Evolutionary conservation across 768 basidiomycete genomes (phyloP), one percentile per base, ranked within the genome.

Genomic region (Vararia minispora): DNA sequence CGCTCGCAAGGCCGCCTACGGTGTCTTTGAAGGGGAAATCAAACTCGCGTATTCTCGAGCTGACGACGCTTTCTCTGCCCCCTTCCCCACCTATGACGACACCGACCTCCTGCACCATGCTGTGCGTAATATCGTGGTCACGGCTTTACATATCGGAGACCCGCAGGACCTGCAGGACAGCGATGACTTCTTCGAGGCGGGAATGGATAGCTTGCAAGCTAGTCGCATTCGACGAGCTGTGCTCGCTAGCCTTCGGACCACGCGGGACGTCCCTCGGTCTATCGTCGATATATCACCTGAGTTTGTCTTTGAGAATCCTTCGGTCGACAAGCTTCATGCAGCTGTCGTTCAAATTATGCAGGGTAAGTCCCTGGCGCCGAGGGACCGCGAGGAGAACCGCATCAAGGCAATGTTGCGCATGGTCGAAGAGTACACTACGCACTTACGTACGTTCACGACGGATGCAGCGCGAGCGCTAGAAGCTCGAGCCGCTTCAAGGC

Each of bases 121-220:
- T 35, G 17, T 48, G 5, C 26, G 48, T 6, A 14, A 6, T 3
- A 28, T 56, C 6, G 57, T 62, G 27, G 40, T 42, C 5, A 38
- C 35, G 12, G 45, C 56, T 21, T 45, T 48, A 20, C 47, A 46
- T 1, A 42, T 43, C 11, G 33, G 49, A 11, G 49, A 51, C 16
- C 25, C 30, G 11, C 22, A 24, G 6, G 45, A 18, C 2, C 28
- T 45, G 13, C 27, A 21, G 23, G 52, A 58, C 28, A 47, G 51
- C 10, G 36, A 48, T 12, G 62, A 64, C 41, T 60, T 66, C 37
- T 64, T 66, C 39, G 62, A 64, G 47, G 50, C 48, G 1, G 64
- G 64, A 1, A 61, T 66, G 62, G 63, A 64, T 40, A 63, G 62
- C 37, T 37, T 64, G 22, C 64, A 64, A 31, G 61, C 63, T 9